Conservation (phyloP, 2,329 filamentous ascomycete genomes). For the Venturia oleaginea region DNA sequence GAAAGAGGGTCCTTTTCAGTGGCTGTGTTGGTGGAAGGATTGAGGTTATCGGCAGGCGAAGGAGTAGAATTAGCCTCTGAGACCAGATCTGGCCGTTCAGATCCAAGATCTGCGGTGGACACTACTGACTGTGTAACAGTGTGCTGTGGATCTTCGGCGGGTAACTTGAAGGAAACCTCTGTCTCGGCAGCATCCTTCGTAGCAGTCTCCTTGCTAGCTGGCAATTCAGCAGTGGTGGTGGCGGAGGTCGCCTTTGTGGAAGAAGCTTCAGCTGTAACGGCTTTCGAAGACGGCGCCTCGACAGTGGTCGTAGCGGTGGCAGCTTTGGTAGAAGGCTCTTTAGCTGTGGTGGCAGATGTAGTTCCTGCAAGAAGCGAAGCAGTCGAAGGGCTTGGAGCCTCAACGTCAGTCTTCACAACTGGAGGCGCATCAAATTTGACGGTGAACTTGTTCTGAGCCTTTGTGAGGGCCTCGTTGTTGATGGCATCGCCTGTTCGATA, state of each 20-base stretch:
- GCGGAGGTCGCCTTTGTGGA: neutral
- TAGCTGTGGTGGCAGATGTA: neutral
- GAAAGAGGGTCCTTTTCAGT: neutral
- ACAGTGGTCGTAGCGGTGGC: neutral
- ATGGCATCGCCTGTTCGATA: conserved; percentile 27
- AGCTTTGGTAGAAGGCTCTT: neutral
- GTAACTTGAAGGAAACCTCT: neutral
- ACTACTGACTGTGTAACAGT: neutral
- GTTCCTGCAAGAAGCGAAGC: neutral
- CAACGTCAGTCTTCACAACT: neutral
- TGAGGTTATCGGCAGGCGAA: neutral
- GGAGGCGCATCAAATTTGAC: neutral
- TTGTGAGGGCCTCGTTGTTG: conserved; percentile 4
- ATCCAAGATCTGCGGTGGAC: neutral
- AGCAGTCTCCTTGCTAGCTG: neutral
- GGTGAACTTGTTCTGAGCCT: neutral
- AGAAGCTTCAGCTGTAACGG: neutral
- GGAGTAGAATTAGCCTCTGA: neutral
- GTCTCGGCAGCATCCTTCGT: neutral
- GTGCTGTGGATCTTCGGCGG: neutral
- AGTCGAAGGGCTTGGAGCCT: neutral
- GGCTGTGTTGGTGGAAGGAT: neutral
- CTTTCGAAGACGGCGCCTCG: neutral
- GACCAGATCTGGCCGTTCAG: conserved; percentile 1
- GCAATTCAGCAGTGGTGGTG: neutral